Conservation (phyloP, 176 grass and related monocot genomes). For the Triticum dicoccoides region DNA sequence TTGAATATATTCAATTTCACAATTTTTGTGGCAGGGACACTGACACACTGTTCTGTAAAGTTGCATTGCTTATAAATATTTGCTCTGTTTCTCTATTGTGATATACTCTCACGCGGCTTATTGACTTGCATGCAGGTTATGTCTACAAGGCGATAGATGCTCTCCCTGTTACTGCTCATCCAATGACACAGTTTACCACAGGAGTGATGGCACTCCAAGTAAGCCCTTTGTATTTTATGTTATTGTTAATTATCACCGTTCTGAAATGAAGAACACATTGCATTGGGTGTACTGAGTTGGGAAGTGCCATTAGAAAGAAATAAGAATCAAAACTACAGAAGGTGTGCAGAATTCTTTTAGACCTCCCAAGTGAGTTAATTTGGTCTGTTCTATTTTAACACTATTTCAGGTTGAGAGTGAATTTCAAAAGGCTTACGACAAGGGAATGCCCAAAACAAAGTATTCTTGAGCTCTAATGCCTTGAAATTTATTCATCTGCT, state of each 20-base stretch:
- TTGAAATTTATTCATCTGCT: constrained; percentile 22
- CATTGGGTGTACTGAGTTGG: background rate
- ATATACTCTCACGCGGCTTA: background rate
- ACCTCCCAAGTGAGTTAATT: background rate
- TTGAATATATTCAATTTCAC: background rate
- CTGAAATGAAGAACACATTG: background rate
- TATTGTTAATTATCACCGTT: background rate
- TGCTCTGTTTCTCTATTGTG: background rate
- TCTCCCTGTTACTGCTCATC: constrained; percentile 85
- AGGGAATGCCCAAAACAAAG: constrained; percentile 91
- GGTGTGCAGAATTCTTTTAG: background rate
- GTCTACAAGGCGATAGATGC: constrained; percentile 87
- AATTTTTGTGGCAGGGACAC: background rate
- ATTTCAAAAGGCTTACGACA: constrained; percentile 96
- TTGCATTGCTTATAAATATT: background rate
- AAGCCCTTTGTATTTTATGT: background rate
- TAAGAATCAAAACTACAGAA: background rate
- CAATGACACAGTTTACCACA: constrained; percentile 93
- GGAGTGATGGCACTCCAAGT: constrained; percentile 99
- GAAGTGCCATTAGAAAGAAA: background rate
- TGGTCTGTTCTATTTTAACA: constrained; percentile 15
- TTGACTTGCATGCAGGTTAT: constrained; percentile 59
- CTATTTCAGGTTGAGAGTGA: constrained; percentile 89
- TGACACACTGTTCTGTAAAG: background rate
- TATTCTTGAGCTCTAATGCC: constrained; percentile 35